phyloP scores from a whole-genome alignment of 2,329 filamentous ascomycete genomes.

The Pseudocercospora fuligena region DNA sequence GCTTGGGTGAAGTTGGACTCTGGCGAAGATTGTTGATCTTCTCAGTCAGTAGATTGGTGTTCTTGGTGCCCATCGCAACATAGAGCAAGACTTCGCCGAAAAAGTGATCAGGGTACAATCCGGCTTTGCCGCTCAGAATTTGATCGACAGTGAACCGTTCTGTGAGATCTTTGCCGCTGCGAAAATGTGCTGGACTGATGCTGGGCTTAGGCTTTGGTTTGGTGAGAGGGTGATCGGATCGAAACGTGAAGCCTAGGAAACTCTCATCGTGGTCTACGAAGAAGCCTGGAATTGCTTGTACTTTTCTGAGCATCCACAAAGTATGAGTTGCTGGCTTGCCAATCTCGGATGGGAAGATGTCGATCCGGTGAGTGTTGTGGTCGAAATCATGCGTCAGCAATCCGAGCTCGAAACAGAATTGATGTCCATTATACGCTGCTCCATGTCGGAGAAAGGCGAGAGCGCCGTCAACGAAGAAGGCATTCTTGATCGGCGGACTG shows the following conservation, averaged over 20 bases:
- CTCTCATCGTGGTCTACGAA: not conserved
- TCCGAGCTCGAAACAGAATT: not conserved
- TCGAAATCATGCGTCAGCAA: not conserved
- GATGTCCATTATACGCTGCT: not conserved
- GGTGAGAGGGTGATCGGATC: not conserved
- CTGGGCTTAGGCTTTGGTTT: not conserved
- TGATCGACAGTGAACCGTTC: not conserved
- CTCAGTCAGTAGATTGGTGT: not conserved
- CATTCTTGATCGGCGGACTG: not conserved
- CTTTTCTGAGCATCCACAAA: not conserved
- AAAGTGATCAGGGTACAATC: not conserved
- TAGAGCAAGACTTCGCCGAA: not conserved
- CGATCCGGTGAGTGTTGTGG: not conserved
- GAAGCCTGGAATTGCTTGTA: not conserved
- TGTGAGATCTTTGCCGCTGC: not conserved
- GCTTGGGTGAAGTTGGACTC: not conserved
- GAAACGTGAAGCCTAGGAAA: not conserved
- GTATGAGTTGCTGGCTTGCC: not conserved
- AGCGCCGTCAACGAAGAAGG: not conserved
- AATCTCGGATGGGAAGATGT: not conserved
- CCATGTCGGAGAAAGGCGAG: not conserved
- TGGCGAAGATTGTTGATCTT: not conserved
- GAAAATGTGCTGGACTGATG: not conserved
- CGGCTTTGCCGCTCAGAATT: not conserved
- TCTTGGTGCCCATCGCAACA: not conserved